phyloP scores from a whole-genome alignment of 768 basidiomycete genomes.

The Polyporus arcularius region DNA sequence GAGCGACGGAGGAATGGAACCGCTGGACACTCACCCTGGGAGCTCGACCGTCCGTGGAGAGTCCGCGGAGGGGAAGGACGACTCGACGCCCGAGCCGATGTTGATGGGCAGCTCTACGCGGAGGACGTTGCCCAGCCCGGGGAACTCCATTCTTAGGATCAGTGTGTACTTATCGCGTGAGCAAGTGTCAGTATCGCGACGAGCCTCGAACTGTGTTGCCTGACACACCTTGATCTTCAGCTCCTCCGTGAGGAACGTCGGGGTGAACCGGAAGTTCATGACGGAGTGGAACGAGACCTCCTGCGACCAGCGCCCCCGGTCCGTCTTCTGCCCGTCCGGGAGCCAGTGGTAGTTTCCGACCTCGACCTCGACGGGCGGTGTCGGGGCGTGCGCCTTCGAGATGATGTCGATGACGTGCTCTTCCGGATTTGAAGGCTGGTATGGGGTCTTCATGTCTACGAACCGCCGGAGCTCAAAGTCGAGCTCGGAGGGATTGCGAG shows the following conservation, averaged over 20 bases:
- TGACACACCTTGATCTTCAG: conserved; percentile 18
- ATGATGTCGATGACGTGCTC: conserved; percentile 13
- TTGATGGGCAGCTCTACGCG: conserved; percentile 20
- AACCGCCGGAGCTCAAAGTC: conserved; percentile 17
- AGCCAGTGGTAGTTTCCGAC: conserved; percentile 17
- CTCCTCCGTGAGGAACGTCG: conserved; percentile 17
- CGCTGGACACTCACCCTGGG: conserved; percentile 1
- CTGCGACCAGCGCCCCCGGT: conserved; percentile 22
- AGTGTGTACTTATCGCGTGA: conserved; percentile 11
- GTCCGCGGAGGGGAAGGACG: conserved; percentile 5
- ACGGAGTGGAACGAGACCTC: conserved; percentile 19
- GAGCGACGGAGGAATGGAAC: too few relatives aligned
- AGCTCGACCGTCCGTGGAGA: conserved; percentile 6
- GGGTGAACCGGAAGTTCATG: conserved; percentile 14
- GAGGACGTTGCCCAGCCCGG: conserved; percentile 21
- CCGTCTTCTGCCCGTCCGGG: conserved; percentile 17
- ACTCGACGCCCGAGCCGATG: conserved; percentile 17
- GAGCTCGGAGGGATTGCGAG: conserved; percentile 15
- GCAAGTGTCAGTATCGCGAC: too few relatives aligned
- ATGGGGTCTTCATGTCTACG: conserved; percentile 14
- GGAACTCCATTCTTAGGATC: conserved; percentile 21
- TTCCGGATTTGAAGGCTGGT: conserved; percentile 10
- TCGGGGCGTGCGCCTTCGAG: conserved; percentile 11
- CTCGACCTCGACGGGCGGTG: conserved; percentile 19
- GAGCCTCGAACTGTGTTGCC: neutral